Conservation (phyloP, 768 basidiomycete species). For the Tubosaeta sp. region DNA sequence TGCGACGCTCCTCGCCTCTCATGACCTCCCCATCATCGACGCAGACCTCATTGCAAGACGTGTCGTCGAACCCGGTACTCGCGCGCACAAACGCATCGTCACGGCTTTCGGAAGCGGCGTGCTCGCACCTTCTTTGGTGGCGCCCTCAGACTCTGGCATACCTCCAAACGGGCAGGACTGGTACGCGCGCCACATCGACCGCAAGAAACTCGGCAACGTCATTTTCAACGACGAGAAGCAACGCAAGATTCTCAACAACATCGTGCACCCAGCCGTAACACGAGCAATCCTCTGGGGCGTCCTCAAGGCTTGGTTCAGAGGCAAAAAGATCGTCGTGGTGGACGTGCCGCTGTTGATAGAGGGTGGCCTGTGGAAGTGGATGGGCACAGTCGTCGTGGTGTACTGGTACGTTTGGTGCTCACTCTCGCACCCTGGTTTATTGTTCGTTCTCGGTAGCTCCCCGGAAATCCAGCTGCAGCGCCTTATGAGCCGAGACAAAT, state of each 20-base stretch:
- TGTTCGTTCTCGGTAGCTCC: slow-evolving; percentile 46
- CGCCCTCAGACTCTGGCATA: background rate
- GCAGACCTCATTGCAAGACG: slow-evolving; percentile 86
- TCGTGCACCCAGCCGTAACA: slow-evolving; percentile 90
- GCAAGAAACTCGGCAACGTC: slow-evolving; percentile 77
- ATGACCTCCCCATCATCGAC: slow-evolving; percentile 80
- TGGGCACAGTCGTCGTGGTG: slow-evolving; percentile 82
- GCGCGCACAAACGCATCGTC: slow-evolving; percentile 63
- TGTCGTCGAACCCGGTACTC: slow-evolving; percentile 81
- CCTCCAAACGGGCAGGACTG: slow-evolving; percentile 3
- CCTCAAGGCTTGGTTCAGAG: slow-evolving; percentile 66
- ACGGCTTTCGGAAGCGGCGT: slow-evolving; percentile 67
- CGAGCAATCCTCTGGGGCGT: slow-evolving; percentile 68
- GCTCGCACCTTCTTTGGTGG: slow-evolving; percentile 36
- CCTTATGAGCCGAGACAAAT: slow-evolving; percentile 71
- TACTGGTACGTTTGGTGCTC: slow-evolving; percentile 63
- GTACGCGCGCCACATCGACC: slow-evolving; percentile 67
- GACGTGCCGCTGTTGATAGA: slow-evolving; percentile 95
- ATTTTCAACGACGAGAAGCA: slow-evolving; percentile 77
- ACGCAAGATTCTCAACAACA: slow-evolving; percentile 70
- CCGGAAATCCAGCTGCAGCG: slow-evolving; percentile 79
- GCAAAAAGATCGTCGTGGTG: slow-evolving; percentile 74
- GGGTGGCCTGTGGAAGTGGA: slow-evolving; percentile 76
- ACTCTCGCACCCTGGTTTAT: background rate
- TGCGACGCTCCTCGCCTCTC: slow-evolving; percentile 62